Evolutionary conservation across 1,284 basidiomycete genomes (phyloP).

Genomic region (Megacollybia platyphylla): DNA sequence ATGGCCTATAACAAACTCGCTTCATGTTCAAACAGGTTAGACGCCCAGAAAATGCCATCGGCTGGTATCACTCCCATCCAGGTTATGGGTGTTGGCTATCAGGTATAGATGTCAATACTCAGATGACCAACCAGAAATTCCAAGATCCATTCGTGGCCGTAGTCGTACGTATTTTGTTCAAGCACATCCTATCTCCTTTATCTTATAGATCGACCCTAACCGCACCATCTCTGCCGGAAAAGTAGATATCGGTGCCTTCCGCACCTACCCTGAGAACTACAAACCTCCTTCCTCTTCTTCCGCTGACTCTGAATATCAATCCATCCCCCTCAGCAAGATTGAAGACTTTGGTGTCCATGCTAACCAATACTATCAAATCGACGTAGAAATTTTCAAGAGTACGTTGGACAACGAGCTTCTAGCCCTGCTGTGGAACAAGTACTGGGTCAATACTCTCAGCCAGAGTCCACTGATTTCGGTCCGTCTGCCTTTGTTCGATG

Average conservation of each 20-base stretch:
- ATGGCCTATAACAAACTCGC: neutral
- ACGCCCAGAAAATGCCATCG: conserved; percentile 80
- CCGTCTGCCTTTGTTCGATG: conserved; percentile 23
- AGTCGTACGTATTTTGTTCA: conserved; percentile 50
- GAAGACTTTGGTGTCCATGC: conserved; percentile 98
- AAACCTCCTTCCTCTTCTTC: conserved; percentile 49
- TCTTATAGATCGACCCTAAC: conserved; percentile 86
- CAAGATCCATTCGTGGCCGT: conserved; percentile 97
- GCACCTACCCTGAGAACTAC: conserved; percentile 91
- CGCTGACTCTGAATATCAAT: conserved; percentile 78
- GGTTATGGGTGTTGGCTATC: conserved; percentile 97
- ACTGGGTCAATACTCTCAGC: conserved; percentile 94
- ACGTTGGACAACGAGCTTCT: conserved; percentile 79
- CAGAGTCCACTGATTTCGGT: conserved; percentile 87
- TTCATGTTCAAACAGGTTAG: conserved; percentile 40
- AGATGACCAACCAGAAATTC: conserved; percentile 88
- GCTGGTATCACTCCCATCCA: conserved; percentile 99
- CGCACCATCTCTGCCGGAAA: conserved; percentile 95
- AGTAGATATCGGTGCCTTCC: conserved; percentile 97
- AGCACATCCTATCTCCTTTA: neutral
- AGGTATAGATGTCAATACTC: conserved; percentile 93
- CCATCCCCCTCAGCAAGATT: conserved; percentile 88
- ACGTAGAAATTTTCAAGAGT: conserved; percentile 92
- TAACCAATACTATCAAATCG: conserved; percentile 90
- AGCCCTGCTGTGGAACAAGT: conserved; percentile 95